phyloP scores from a whole-genome alignment of 1,284 basidiomycete genomes.

The Ceratobasidium sp. region DNA sequence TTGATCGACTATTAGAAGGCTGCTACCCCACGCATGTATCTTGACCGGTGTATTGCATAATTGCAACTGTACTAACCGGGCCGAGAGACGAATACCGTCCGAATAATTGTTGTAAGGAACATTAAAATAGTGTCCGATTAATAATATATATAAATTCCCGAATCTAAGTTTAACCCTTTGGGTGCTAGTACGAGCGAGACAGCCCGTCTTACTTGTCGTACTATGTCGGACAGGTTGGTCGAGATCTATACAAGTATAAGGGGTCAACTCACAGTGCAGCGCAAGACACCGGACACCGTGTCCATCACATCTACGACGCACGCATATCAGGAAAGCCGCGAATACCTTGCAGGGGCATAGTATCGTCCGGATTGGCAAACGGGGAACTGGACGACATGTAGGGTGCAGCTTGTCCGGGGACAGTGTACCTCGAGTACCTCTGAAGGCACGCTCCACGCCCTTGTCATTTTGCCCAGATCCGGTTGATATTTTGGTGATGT shows the following conservation, averaged over 20 bases:
- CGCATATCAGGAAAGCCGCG: slow-evolving; percentile 37
- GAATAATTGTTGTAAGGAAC: background rate
- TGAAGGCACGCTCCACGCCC: slow-evolving; percentile 14
- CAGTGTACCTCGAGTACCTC: slow-evolving; percentile 18
- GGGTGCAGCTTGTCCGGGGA: slow-evolving; percentile 32
- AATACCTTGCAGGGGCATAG: slow-evolving; percentile 28
- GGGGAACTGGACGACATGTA: slow-evolving; percentile 18
- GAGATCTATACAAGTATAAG: background rate
- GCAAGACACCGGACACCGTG: slow-evolving; percentile 33
- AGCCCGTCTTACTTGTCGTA: slow-evolving; percentile 19
- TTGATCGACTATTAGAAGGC: slow-evolving; percentile 25
- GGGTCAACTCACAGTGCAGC: slow-evolving; percentile 29
- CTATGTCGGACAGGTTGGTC: background rate
- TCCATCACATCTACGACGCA: slow-evolving; percentile 40
- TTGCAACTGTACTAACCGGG: background rate
- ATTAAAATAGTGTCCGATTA: background rate
- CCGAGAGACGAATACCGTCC: background rate
- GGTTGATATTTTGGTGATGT: slow-evolving; percentile 45
- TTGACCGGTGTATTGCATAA: background rate
- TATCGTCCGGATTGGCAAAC: slow-evolving; percentile 32
- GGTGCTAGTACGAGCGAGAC: background rate
- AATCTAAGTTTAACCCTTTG: background rate
- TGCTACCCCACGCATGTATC: background rate
- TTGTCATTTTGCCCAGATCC: slow-evolving; percentile 46
- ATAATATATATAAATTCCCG: background rate